Base-by-base conservation (phyloP, 805 yeast genomes). In the Metschnikowia anglica region DNA sequence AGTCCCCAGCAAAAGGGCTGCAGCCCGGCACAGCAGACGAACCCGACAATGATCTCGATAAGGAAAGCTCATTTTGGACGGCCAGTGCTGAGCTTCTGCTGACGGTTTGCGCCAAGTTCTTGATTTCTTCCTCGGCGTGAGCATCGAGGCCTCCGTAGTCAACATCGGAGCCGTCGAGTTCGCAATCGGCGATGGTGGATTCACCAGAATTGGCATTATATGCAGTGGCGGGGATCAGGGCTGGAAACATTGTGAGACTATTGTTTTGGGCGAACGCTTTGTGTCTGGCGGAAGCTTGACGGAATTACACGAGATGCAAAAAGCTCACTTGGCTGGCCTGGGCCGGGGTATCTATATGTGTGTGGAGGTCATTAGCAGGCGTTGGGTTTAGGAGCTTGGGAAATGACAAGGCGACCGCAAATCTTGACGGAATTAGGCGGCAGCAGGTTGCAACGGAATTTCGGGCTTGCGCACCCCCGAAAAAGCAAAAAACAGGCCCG, bases 101-200 rank as follows among this genome's bases (percentile, higher is more conserved):
- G 25, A 68, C 51, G 5, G 70, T 60, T 49, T 75, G 63, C 10
- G 79, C 79, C 43, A 76, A 61, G 0, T 63, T 51, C 20, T 62
- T 60, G 32, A 73, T 66, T 37, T 64, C 60, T 8, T 54, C 56
- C 27, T 57, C 63, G n/a, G 65, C 65, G 3, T 54, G 44, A 5
- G 48, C 54, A 44, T 65, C 63, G 38, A 72, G 63, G 2, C 79
- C 79, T 10, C 48, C 52, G 36, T 65, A 65, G 21, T 41, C 48
- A 12, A 30, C 39, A 15, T 37, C 45, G 4, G 49, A 43, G 24
- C 21, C 18, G n/a, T 19, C 36, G 12, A 9, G n/a, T 8, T 33
- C 13, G 27, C 17, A 12, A n/a, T 20, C 36, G 27, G 15, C 13
- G 16, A 11, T 6, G 18, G 26, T 21, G 16, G 36, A n/a, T 17